Evolutionary conservation across 2,329 filamentous ascomycete genomes (phyloP).

Genomic region (Neopestalotiopsis rosae): DNA sequence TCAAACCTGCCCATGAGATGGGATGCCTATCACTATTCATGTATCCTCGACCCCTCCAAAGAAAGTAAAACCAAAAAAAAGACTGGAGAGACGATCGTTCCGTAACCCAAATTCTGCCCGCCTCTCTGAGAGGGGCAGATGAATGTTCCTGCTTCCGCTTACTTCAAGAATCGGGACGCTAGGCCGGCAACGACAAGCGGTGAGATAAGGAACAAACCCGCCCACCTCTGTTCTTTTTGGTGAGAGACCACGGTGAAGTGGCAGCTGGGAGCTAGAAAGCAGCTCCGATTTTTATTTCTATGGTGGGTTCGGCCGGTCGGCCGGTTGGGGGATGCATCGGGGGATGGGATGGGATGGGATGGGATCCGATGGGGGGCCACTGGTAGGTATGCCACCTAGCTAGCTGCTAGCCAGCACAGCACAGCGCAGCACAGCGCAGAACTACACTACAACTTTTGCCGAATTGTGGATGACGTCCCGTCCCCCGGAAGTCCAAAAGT

Average conservation of each 20-base stretch:
- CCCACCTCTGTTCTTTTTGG: too few relatives aligned
- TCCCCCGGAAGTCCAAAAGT: neutral
- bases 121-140: neutral
- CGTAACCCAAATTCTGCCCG: constrained; percentile 10
- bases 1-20: neutral
- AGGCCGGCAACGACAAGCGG: constrained; percentile 15
- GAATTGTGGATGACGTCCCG: constrained; percentile 2
- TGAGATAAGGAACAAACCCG: neutral
- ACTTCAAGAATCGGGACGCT: neutral
- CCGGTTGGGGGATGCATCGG: neutral
- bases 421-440: neutral
- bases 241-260: neutral
- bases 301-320: neutral
- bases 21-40: neutral
- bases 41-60: neutral
- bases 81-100: neutral
- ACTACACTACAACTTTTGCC: neutral
- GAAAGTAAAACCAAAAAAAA: neutral
- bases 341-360: neutral
- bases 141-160: neutral
- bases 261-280: neutral
- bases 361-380: too few relatives aligned
- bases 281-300: neutral
- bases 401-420: neutral
- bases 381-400: neutral